Base-by-base conservation (phyloP, 208 protist species). In the Crithidia sp. region DNA sequence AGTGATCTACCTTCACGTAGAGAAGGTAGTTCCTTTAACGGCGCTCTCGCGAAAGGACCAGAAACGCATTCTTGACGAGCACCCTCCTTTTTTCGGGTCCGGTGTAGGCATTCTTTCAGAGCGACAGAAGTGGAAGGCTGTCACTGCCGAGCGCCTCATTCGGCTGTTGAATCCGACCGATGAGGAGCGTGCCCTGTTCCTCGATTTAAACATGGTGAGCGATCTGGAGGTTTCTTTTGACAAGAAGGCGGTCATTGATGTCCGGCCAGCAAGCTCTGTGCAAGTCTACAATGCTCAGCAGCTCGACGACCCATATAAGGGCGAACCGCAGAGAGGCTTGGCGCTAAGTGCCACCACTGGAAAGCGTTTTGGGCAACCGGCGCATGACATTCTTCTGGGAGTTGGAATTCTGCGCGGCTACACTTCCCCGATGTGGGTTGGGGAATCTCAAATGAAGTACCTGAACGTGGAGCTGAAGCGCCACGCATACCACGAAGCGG, bases 91-190 rank as follows among this genome's bases (percentile, higher is more conserved):
- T 56, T 96, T 96, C 73, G 88, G 88, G n/a, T 85, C 83, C 39
- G 92, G 92, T 36, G 92, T 96, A 19, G 92, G 90, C 43, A 96
- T 96, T 74, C 69, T 96, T 9, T 95, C 92, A 12, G 84, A 92
- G 16, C 69, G 92, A 3, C 78, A 84, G 60, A 96, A 96, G 77
- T 96, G 92, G 90, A 83, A 85, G 49, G 82, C 84, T 17, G 92
- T 96, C 43, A 95, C 80, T 17, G 85, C 88, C 16, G 87, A 88
- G 52, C 84, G 92, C 10, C 80, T 96, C 12, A 68, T 91, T 40
- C 84, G 85, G 5, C 56, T 91, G 16, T 76, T 96, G 45, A 96
- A 96, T 61, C 62, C 76, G 37, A 52, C 79, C 6, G 87, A 95
- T 7, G 82, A 90, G 44, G 92, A 96, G 58, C 88, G 92, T 36